A percentile compares a stretch with the other conserved stretches of the same genome.
These are phyloP conservation scores for Candida railenensis DNA, from an alignment of 805 yeast species.

Conservation along the genomic window DNA sequence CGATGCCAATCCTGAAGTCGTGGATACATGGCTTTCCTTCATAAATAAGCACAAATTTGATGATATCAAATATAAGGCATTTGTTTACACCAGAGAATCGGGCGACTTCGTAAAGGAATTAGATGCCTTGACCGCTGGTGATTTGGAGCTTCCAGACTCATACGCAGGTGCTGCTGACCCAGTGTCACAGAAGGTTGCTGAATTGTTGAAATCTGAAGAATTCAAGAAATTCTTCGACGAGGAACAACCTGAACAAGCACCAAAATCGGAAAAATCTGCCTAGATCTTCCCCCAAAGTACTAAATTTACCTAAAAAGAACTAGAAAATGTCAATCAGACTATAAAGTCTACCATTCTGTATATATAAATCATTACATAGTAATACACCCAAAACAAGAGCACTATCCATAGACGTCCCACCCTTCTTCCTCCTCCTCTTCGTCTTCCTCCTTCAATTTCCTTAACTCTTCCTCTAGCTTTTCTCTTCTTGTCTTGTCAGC, in stretches of 20 bases:
- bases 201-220: slow-evolving; percentile 67
- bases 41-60: slow-evolving; percentile 72
- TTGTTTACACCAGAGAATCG: slow-evolving; percentile 42
- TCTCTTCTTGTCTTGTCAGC: slow-evolving; percentile 26
- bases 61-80: slow-evolving; percentile 83
- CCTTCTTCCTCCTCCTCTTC: slow-evolving; percentile 61
- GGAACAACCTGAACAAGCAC: not conserved
- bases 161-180: slow-evolving; percentile 40
- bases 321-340: not conserved
- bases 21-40: slow-evolving; percentile 79
- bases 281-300: too few species aligned
- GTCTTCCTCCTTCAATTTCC: slow-evolving; percentile 38
- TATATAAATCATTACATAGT: not conserved
- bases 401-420: slow-evolving; percentile 77
- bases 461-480: slow-evolving; percentile 33
- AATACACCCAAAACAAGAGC: not conserved
- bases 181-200: slow-evolving; percentile 65
- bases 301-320: not conserved
- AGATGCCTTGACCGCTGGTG: slow-evolving; percentile 24
- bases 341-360: not conserved
- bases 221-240: slow-evolving; percentile 54
- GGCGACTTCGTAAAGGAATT: slow-evolving; percentile 26
- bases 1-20: slow-evolving; percentile 82
- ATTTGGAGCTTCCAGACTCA: slow-evolving; percentile 31
- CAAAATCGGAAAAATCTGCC: not conserved